Base-by-base conservation (phyloP, 768 basidiomycete species). In the Hygrocybe coccinea region DNA sequence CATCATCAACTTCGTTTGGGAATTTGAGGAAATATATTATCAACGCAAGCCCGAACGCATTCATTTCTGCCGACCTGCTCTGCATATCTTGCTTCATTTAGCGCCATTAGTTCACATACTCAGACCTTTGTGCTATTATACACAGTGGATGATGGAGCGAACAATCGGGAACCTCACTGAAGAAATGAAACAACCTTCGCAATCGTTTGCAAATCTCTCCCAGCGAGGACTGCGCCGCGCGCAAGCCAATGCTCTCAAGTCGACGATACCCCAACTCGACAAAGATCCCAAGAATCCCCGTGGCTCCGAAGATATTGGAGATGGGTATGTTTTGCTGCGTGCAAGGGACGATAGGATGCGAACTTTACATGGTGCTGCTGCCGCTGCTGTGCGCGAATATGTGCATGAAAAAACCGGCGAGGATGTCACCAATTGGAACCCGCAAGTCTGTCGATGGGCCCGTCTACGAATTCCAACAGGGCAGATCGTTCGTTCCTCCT, bases 401-500 rank as follows among this genome's bases (percentile, higher is more conserved):
- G 5, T 54, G 4, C 25, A 38, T 19, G 38, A 24, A 17, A 5
- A 19, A 12, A 44, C 52, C 21, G 4, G 22, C 11, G 8, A 21
- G 12, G 24, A 17, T 14, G 21, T 19, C 14, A 38, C 52, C 14
- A 59, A 10, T 60, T 73, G 10, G 6, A 51, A 63, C 50, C 17
- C 46, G 9, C 1, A 24, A 51, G 37, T 67, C 15, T 29, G 17
- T 51, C 50, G 50, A n/a, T 69, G 67, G 65, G 67, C 60, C 0
- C 56, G 54, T 1, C 56, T 67, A 7, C 50, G 38, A 21, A 58
- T 67, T 43, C 66, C 64, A 9, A 64, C 57, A 53, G 63, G 67
- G 12, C 65, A 66, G 52, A 54, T 62, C 54, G 60, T 56, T 11
- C 44, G 60, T 11, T 65, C 57, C 12, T 34, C 24, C 1, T 67